These are phyloP conservation scores for Clarireedia paspali DNA, from an alignment of 2,329 filamentous ascomycete species.

Conservation along the genomic window DNA sequence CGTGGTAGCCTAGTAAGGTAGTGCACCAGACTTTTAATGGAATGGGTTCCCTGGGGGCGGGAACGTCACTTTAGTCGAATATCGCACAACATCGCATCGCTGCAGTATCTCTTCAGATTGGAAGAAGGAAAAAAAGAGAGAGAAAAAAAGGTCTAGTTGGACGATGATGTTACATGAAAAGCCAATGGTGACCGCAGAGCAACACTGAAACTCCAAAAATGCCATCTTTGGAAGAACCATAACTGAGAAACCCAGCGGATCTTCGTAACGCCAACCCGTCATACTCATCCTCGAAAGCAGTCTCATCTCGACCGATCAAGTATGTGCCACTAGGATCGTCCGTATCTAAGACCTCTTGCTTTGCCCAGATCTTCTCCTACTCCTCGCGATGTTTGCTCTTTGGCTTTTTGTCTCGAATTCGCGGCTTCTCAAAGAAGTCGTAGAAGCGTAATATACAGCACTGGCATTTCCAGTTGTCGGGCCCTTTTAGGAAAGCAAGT, in stretches of 20 bases:
- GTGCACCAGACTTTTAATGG: too few relatives aligned
- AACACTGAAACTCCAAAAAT: neutral
- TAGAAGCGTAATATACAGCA: slow-evolving; percentile 46
- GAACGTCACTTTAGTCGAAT: neutral
- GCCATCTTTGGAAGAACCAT: neutral
- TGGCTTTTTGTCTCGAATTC: slow-evolving; percentile 42
- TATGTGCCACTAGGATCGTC: neutral
- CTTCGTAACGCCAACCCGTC: neutral
- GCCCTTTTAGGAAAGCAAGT: slow-evolving; percentile 45
- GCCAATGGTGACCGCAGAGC: neutral
- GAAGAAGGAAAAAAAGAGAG: too few relatives aligned
- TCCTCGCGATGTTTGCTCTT: slow-evolving; percentile 43
- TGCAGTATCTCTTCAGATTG: neutral
- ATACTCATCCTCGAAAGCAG: slow-evolving; percentile 11
- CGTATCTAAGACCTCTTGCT: slow-evolving; percentile 1
- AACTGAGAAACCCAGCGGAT: neutral
- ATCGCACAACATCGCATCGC: neutral
- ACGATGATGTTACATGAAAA: neutral
- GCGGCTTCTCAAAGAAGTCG: slow-evolving; percentile 51
- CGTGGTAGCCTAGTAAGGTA: too few relatives aligned
- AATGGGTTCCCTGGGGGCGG: too few relatives aligned
- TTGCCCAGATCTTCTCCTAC: slow-evolving; percentile 37
- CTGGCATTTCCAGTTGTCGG: slow-evolving; percentile 40
- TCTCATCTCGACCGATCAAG: neutral
- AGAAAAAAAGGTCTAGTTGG: too few relatives aligned